Evolutionary conservation across 768 basidiomycete species (phyloP).

Genomic region (Boletus sensibilis): DNA sequence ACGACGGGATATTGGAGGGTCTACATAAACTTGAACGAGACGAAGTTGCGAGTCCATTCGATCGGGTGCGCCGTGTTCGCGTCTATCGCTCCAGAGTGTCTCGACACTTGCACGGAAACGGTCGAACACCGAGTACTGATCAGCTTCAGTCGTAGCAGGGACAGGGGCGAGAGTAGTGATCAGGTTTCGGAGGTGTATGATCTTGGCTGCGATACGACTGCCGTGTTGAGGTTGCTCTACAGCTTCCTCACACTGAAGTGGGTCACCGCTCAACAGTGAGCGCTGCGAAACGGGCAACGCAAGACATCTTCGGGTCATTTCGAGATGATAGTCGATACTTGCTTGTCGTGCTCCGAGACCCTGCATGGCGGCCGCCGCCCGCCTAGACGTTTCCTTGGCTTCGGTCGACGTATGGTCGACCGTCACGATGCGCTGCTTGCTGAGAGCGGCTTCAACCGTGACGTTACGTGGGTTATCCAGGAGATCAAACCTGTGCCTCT

Average conservation of each 20-base stretch:
- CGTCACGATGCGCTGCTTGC: neutral
- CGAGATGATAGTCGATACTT: conserved; percentile 21
- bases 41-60: conserved; percentile 1
- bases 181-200: conserved; percentile 20
- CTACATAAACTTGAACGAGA: conserved; percentile 4
- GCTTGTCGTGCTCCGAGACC: conserved; percentile 15
- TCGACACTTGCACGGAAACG: conserved; percentile 22
- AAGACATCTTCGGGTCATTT: conserved; percentile 17
- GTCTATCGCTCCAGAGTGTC: conserved; percentile 19
- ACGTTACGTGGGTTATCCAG: neutral
- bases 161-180: conserved; percentile 21
- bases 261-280: neutral
- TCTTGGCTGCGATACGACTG: conserved; percentile 22
- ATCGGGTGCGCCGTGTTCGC: conserved; percentile 2
- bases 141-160: conserved; percentile 20
- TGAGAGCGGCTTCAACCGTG: neutral
- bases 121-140: conserved; percentile 15
- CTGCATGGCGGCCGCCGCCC: conserved; percentile 1
- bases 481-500: neutral
- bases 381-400: neutral
- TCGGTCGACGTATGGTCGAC: neutral
- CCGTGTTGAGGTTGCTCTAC: conserved; percentile 10
- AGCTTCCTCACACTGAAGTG: neutral
- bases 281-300: conserved; percentile 1
- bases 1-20: conserved; percentile 4